Percentiles rank a stretch among this genome's conserved stretches.
Evolutionary conservation across 108 stramenopile species (phyloP).

Genomic region (Pseudonitzschia multiseries): DNA sequence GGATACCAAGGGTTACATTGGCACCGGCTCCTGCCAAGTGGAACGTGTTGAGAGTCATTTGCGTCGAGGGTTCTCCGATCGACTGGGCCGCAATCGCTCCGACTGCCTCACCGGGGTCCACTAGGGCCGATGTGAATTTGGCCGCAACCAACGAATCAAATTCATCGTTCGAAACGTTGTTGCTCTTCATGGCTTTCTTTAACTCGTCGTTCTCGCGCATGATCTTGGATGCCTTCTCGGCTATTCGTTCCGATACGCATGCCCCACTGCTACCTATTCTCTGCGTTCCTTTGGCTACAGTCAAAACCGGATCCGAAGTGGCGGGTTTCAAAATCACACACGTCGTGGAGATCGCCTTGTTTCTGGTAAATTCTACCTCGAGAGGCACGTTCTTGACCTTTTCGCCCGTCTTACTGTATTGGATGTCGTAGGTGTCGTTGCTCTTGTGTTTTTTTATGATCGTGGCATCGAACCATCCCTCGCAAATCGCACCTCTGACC

Average conservation of each 20-base stretch:
- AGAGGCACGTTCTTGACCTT: conserved; percentile 59
- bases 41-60: conserved; percentile 99
- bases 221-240: conserved; percentile 49
- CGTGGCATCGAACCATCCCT: conserved; percentile 82
- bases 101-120: conserved; percentile 98
- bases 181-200: conserved; percentile 53
- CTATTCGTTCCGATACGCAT: conserved; percentile 84
- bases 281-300: conserved; percentile 49
- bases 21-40: conserved; percentile 99
- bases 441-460: conserved; percentile 59
- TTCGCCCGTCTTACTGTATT: conserved; percentile 63
- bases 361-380: conserved; percentile 53
- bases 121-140: conserved; percentile 92
- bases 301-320: conserved; percentile 74
- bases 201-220: conserved; percentile 51
- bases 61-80: conserved; percentile 98
- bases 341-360: conserved; percentile 49
- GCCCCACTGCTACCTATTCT: conserved; percentile 78
- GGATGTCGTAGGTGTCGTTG: conserved; percentile 48
- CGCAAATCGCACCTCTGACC: conserved; percentile 72
- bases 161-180: conserved; percentile 48
- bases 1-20: conserved; percentile 99
- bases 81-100: conserved; percentile 97
- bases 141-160: conserved; percentile 76
- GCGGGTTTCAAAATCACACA: conserved; percentile 70